phyloP scores from a whole-genome alignment of 164 flowering plant species.

The Warburgia ugandensis region DNA sequence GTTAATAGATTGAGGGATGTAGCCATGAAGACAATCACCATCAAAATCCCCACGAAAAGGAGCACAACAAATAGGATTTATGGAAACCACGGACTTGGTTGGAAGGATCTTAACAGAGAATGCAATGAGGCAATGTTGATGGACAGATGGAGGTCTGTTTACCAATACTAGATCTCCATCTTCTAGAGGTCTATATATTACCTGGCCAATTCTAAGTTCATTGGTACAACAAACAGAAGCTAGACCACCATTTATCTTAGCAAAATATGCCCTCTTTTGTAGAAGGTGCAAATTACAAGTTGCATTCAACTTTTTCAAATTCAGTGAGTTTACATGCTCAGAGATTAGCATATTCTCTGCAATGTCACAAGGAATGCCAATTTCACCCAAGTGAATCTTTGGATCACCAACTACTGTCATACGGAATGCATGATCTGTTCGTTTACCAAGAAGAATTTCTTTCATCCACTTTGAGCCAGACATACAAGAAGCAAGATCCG shows the following conservation, averaged over 20 bases:
- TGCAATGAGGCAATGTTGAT: slow-evolving; percentile 79
- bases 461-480: slow-evolving; percentile 74
- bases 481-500: slow-evolving; percentile 14
- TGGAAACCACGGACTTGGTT: slow-evolving; percentile 41
- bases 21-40: slow-evolving; percentile 94
- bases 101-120: slow-evolving; percentile 67
- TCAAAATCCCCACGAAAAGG: slow-evolving; percentile 95
- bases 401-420: slow-evolving; percentile 91
- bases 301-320: slow-evolving; percentile 38
- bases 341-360: slow-evolving; percentile 54
- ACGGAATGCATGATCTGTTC: slow-evolving; percentile 69
- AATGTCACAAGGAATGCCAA: slow-evolving; percentile 68
- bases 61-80: slow-evolving; percentile 78
- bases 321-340: slow-evolving; percentile 50
- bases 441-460: slow-evolving; percentile 69
- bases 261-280: slow-evolving; percentile 40
- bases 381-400: slow-evolving; percentile 56
- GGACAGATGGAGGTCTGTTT: slow-evolving; percentile 92
- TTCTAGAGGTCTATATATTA: slow-evolving; percentile 40
- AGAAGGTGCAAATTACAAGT: slow-evolving; percentile 32
- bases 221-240: slow-evolving; percentile 17
- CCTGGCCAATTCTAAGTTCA: slow-evolving; percentile 50
- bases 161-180: slow-evolving; percentile 78
- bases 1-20: slow-evolving; percentile 67
- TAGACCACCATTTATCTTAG: slow-evolving; percentile 38